Evolutionary conservation across 305 asterid genomes (phyloP), one percentile per base, ranked within the genome.

Genomic region (Fraxinus floribunda): DNA sequence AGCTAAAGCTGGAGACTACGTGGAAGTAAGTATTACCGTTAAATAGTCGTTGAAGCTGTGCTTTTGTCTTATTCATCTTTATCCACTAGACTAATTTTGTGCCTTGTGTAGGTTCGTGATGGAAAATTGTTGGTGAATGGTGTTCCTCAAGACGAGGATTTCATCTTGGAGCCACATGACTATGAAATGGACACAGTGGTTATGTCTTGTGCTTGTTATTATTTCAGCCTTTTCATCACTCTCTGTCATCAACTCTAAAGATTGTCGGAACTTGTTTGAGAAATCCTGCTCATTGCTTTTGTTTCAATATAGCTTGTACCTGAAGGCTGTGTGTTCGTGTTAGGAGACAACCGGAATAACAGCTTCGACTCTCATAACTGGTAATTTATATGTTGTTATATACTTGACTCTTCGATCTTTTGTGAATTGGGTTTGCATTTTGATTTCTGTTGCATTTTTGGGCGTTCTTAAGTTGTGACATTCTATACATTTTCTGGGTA

Each of bases 321-420:
- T 9, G 89, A 90, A 62, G 93, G 91, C 68, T 85, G 44, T 68
- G 93, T 90, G 82, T 90, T 86, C 52, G 93, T 90, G 80, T 55
- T 90, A 89, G 93, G 93, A 72, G 93, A 90, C 85, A 90, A 90
- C 55, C 90, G 93, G 22, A 90, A 90, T 83, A 84, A 85, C 83
- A 90, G 91, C 84, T 84, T 26, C 6, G 93, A 90, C 86, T 90
- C 93, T 29, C 93, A 85, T 64, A 60, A 85, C 80, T 90, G 93
- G 93, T 90, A 81, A 84, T 78, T 80, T 0, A 52, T 57, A 41
- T 22, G 10, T 76, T 24, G 35, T 26, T 2, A 46, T 75, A 35
- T 7, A 11, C 30, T 18, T 9, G 16, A 18, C 38, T 24, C 1
- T 18, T 75, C 10, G 35, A 9, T 20, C 49, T 39, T 9, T 39